Conservation (phyloP, 306 rosid species). For the Parietaria judaica region DNA sequence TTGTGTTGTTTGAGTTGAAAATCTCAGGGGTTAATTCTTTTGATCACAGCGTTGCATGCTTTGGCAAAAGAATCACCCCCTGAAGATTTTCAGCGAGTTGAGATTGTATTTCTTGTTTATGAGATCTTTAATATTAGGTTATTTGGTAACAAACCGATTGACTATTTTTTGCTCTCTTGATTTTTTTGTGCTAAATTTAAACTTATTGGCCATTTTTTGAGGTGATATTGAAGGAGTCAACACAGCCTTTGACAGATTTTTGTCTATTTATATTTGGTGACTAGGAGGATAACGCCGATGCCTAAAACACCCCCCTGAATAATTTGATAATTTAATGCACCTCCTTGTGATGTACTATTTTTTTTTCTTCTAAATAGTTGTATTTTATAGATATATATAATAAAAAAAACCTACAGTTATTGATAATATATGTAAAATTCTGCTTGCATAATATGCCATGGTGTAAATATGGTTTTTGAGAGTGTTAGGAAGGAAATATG, state of each 20-base stretch:
- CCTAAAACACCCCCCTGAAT: neutral
- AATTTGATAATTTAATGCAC: too few relatives aligned
- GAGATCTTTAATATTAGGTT: neutral
- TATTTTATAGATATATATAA: too few relatives aligned
- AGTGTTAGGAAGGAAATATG: too few relatives aligned
- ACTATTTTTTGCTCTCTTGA: conserved; percentile 3
- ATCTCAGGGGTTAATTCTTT: conserved; percentile 9
- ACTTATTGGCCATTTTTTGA: conserved; percentile 12
- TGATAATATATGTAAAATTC: too few relatives aligned
- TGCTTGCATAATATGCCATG: too few relatives aligned
- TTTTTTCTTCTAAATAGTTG: too few relatives aligned
- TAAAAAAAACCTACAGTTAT: too few relatives aligned
- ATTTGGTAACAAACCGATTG: conserved; percentile 1
- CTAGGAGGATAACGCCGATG: neutral
- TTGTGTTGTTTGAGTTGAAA: neutral
- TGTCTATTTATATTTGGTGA: too few relatives aligned
- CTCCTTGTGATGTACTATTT: too few relatives aligned
- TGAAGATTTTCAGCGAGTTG: neutral
- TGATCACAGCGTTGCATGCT: neutral
- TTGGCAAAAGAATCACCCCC: conserved; percentile 1
- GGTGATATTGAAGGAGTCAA: conserved; percentile 14
- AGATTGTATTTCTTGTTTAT: neutral
- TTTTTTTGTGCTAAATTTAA: neutral
- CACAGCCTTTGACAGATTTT: neutral
- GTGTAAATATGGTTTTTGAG: too few relatives aligned